phyloP scores from a whole-genome alignment of 257 asterid genomes.

The Haberlea rhodopensis region DNA sequence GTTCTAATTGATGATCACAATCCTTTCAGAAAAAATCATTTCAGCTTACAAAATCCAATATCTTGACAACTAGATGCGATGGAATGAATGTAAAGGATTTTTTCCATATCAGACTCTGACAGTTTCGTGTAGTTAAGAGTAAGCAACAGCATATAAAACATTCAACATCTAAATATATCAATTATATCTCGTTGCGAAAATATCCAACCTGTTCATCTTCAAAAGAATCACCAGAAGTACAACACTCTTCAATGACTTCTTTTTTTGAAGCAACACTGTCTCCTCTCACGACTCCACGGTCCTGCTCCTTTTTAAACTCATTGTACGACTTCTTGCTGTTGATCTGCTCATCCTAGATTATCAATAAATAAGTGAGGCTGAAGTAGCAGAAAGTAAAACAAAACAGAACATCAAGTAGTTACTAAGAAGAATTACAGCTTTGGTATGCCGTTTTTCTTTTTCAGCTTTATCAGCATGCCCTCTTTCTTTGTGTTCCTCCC shows the following conservation, averaged over 20 bases:
- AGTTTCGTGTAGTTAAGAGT: not conserved
- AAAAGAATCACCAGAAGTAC: conserved; percentile 42
- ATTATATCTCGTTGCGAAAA: not conserved
- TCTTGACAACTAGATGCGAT: not conserved
- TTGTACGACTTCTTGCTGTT: conserved; percentile 39
- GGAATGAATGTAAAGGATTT: not conserved
- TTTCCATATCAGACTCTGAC: not conserved
- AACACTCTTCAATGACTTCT: conserved; percentile 41
- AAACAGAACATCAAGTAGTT: conserved; percentile 4
- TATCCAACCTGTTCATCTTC: conserved; percentile 51
- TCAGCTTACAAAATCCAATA: not conserved
- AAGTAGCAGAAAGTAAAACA: conserved; percentile 22
- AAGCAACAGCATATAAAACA: not conserved
- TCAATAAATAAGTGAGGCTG: conserved; percentile 30
- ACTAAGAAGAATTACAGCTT: conserved; percentile 35
- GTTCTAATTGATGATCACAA: conserved; percentile 8
- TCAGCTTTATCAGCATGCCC: conserved; percentile 44
- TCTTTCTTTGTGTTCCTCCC: conserved; percentile 65
- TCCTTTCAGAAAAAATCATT: not conserved
- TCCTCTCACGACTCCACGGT: conserved; percentile 35
- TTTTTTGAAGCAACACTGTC: conserved; percentile 36
- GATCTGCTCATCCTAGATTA: conserved; percentile 50
- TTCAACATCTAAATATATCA: not conserved
- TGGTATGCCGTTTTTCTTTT: conserved; percentile 44
- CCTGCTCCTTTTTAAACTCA: conserved; percentile 38